Conservation (phyloP, 495 filamentous ascomycete species). For the Margaritispora aquatica region DNA sequence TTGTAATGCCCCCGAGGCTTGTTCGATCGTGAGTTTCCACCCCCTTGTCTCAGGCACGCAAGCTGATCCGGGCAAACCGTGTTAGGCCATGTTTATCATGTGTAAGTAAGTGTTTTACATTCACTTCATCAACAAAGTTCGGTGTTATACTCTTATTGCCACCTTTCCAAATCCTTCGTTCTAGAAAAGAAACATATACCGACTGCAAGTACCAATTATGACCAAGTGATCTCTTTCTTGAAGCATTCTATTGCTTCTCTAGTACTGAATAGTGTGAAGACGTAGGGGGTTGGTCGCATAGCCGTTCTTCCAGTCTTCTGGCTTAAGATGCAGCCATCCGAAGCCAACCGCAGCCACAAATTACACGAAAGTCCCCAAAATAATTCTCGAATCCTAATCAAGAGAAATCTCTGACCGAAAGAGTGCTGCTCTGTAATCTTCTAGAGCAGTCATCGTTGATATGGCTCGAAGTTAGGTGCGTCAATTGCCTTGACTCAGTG, state of each 20-base stretch:
- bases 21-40: not conserved
- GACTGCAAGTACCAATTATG: too few relatives aligned
- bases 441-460: not conserved
- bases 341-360: not conserved
- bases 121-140: too few relatives aligned
- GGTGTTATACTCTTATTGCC: too few relatives aligned
- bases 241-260: not conserved
- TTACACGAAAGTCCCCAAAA: not conserved
- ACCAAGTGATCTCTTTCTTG: too few relatives aligned
- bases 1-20: not conserved
- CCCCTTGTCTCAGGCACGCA: too few relatives aligned
- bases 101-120: too few relatives aligned
- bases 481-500: too few relatives aligned
- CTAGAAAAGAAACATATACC: too few relatives aligned
- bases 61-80: too few relatives aligned
- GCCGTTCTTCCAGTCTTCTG: not conserved
- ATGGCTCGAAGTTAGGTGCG: too few relatives aligned
- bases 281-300: not conserved
- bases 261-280: not conserved
- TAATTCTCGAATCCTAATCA: not conserved
- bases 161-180: too few relatives aligned
- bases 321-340: not conserved
- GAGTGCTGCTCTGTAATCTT: not conserved
- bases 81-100: too few relatives aligned
- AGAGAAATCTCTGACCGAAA: not conserved